phyloP scores from a whole-genome alignment of 2,329 filamentous ascomycete genomes.

The Lasiodiplodia sp. region DNA sequence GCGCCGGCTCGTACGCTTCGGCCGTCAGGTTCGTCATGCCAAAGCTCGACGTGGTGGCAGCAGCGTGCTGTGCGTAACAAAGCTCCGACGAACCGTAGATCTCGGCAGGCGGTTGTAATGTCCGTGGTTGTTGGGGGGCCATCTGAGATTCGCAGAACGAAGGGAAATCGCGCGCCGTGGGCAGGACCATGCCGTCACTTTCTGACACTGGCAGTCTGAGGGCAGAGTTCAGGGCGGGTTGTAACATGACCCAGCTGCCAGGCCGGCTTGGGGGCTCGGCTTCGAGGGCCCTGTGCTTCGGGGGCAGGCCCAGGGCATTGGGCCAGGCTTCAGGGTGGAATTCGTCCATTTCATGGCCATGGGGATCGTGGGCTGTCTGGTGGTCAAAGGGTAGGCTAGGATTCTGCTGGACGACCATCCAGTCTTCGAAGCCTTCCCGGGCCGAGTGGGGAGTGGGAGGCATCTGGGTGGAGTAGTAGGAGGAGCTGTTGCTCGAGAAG shows the following conservation, averaged over 20 bases:
- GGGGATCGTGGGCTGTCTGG: conserved; percentile 22
- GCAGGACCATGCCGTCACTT: conserved; percentile 18
- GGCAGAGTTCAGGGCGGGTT: neutral
- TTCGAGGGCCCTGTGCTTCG: conserved; percentile 9
- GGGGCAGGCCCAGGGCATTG: neutral
- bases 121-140: neutral
- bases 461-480: conserved; percentile 30
- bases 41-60: conserved; percentile 4
- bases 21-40: conserved; percentile 27
- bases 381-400: conserved; percentile 36
- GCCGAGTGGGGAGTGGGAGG: conserved; percentile 41
- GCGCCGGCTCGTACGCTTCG: conserved; percentile 28
- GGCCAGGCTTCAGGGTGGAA: conserved; percentile 6
- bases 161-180: neutral
- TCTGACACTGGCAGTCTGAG: conserved; percentile 17
- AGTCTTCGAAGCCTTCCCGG: conserved; percentile 35
- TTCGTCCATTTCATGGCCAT: conserved; percentile 21
- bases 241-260: conserved; percentile 19
- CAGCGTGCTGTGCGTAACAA: neutral
- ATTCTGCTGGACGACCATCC: conserved; percentile 13
- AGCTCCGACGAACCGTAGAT: conserved; percentile 22
- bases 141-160: conserved; percentile 20
- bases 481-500: conserved; percentile 30
- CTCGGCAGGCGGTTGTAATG: conserved; percentile 27
- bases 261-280: conserved; percentile 7